Percentiles rank a stretch among this genome's conserved stretches.
phyloP scores from a whole-genome alignment of 805 yeast genomes.

The Komagataella pastoris region DNA sequence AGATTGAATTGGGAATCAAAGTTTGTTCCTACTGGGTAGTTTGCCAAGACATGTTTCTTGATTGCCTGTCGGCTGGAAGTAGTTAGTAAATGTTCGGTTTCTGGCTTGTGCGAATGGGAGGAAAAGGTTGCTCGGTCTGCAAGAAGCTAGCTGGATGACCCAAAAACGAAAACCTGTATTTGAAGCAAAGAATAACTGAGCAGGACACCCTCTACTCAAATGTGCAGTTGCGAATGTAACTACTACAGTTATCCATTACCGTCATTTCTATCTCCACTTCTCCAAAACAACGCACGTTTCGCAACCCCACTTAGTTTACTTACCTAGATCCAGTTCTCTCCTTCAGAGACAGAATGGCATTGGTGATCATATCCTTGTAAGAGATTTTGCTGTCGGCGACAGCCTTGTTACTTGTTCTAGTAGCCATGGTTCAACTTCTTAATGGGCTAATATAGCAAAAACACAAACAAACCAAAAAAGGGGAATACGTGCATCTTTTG shows the following conservation, averaged over 20 bases:
- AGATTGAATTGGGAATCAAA: conserved; percentile 68
- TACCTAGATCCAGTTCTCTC: conserved; percentile 72
- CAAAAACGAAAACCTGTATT: background rate
- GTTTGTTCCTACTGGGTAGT: conserved; percentile 44
- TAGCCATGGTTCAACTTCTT: conserved; percentile 18
- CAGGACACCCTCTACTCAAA: background rate
- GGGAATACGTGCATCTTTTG: background rate
- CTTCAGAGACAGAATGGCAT: conserved; percentile 57
- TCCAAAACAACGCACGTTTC: background rate
- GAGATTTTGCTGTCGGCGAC: conserved; percentile 21
- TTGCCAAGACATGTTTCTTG: conserved; percentile 66
- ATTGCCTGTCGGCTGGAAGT: conserved; percentile 62
- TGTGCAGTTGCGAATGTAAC: background rate
- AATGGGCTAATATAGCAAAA: background rate
- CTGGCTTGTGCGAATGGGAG: background rate
- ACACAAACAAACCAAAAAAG: background rate
- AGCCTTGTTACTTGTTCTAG: conserved; percentile 14
- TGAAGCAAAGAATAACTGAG: background rate
- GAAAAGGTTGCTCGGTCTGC: conserved; percentile 7
- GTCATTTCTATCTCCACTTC: background rate
- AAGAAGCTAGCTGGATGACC: background rate
- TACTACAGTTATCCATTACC: background rate
- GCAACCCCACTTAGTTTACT: conserved; percentile 13
- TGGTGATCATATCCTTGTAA: conserved; percentile 46
- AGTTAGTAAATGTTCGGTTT: background rate